phyloP scores from a whole-genome alignment of 176 grass and related monocot genomes.

The Musa troglodytarum region DNA sequence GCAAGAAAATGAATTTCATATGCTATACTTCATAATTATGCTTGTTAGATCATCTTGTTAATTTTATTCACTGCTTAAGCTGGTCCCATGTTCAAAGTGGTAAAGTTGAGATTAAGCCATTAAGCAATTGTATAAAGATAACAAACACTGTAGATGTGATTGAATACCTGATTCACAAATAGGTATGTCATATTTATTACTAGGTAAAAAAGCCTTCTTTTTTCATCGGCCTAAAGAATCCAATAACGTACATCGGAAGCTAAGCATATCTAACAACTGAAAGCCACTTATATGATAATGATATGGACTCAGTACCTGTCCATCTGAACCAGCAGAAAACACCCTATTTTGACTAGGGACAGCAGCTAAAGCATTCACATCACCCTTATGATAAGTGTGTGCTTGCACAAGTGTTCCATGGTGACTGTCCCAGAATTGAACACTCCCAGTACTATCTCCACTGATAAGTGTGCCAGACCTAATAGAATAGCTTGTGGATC shows the following conservation, averaged over 20 bases:
- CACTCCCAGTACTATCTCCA: slow-evolving; percentile 82
- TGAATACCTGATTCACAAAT: neutral
- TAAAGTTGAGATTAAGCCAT: too few species aligned
- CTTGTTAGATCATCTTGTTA: too few species aligned
- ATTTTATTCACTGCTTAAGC: too few species aligned
- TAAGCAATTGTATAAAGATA: too few species aligned
- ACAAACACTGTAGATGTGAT: neutral
- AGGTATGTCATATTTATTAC: neutral
- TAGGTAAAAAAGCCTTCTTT: neutral
- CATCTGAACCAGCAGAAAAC: slow-evolving; percentile 96
- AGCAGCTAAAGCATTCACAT: slow-evolving; percentile 77
- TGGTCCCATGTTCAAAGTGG: too few species aligned
- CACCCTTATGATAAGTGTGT: slow-evolving; percentile 66
- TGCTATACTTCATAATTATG: too few species aligned
- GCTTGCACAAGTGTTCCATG: slow-evolving; percentile 92
- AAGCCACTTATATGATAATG: too few species aligned
- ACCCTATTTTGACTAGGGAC: slow-evolving; percentile 67
- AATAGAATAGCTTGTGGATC: slow-evolving; percentile 9
- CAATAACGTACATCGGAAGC: neutral
- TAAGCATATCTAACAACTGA: neutral
- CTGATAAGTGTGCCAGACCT: slow-evolving; percentile 95
- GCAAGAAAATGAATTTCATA: too few species aligned
- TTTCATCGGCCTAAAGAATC: neutral
- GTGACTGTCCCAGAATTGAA: slow-evolving; percentile 87
- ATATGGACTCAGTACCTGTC: slow-evolving; percentile 55